Evolutionary conservation across 1,284 basidiomycete species (phyloP), one percentile per base, ranked within the genome.

Genomic region (Ceratobasidium sp.): DNA sequence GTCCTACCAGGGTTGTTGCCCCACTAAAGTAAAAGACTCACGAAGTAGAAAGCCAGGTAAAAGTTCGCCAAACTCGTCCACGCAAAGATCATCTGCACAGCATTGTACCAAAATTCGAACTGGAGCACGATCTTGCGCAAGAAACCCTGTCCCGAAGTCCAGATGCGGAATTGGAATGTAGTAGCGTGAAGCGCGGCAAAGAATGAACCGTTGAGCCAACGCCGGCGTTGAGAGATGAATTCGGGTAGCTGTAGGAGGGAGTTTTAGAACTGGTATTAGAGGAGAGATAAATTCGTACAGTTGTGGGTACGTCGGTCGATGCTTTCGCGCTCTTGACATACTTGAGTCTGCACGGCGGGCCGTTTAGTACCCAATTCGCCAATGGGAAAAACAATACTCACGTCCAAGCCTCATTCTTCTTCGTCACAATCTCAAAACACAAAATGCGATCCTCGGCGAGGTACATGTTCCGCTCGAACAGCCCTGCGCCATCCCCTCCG

Each of bases 381-480:
- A 58, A 76, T 34, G 58, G 56, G 58, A 63, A 58, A 64, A 16
- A 41, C 34, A 24, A 74, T 43, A 49, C 91, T 79, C 84, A 92
- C 90, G 88, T 86, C 92, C 92, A 93, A 56, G 88, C 90, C 81
- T 93, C 91, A 31, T 84, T 84, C 81, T 92, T 92, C 86, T 98
- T 98, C 4, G 96, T 96, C 64, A 98, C 94, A 65, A 99, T 94
- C 83, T 98, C 97, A 83, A 98, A 99, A 83, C 96, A 98, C 56
- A 98, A 84, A 77, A 98, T 98, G 80, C 97, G 93, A 84, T 98
- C 96, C 80, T 93, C 93, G 27, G 94, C 94, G 76, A 95, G 88
- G 49, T 58, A 75, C 27, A 76, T 74, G n/a, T 62, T 78, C 83
- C 74, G 46, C 85, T 82, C 91, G 78, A 93, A 93, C n/a, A 93